These are phyloP conservation scores for Ogataea minuta DNA, from an alignment of 805 yeast genomes.

Conservation along the genomic window DNA sequence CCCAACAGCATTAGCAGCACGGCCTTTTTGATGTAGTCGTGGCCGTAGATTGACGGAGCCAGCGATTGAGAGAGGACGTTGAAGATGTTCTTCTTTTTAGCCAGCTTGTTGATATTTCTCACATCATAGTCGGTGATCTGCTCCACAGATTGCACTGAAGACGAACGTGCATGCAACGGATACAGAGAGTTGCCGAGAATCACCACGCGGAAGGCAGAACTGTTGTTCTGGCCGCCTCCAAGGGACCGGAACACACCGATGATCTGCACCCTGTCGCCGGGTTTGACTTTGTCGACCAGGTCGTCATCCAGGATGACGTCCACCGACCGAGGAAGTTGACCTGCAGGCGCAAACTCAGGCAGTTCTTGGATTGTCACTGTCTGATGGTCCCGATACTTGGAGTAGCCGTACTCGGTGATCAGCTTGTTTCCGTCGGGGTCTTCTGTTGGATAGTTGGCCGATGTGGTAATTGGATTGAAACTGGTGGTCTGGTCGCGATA, in stretches of 20 bases:
- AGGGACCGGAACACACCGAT: slow-evolving; percentile 92
- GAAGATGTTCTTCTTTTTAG: slow-evolving; percentile 70
- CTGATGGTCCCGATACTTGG: slow-evolving; percentile 92
- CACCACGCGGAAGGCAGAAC: slow-evolving; percentile 77
- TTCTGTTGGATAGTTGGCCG: slow-evolving; percentile 88
- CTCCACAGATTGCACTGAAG: slow-evolving; percentile 62
- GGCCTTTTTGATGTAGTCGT: slow-evolving; percentile 86
- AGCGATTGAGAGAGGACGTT: slow-evolving; percentile 78
- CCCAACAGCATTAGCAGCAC: slow-evolving; percentile 88
- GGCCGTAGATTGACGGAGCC: slow-evolving; percentile 96
- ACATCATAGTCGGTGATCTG: slow-evolving; percentile 78
- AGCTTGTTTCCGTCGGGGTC: slow-evolving; percentile 89
- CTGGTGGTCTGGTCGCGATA: slow-evolving; percentile 92
- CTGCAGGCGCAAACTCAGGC: slow-evolving; percentile 98
- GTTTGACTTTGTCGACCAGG: slow-evolving; percentile 85
- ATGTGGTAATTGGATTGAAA: slow-evolving; percentile 76
- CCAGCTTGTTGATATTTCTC: slow-evolving; percentile 76
- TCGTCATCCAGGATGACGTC: slow-evolving; percentile 95
- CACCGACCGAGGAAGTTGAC: slow-evolving; percentile 90
- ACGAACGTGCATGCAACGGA: slow-evolving; percentile 82
- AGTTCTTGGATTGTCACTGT: slow-evolving; percentile 91
- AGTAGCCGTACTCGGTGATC: slow-evolving; percentile 87
- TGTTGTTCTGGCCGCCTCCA: slow-evolving; percentile 66
- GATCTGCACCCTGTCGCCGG: slow-evolving; percentile 93
- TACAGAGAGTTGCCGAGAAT: slow-evolving; percentile 86